Evolutionary conservation across 805 yeast genomes (phyloP).

Genomic region (Blastobotrys parvus): DNA sequence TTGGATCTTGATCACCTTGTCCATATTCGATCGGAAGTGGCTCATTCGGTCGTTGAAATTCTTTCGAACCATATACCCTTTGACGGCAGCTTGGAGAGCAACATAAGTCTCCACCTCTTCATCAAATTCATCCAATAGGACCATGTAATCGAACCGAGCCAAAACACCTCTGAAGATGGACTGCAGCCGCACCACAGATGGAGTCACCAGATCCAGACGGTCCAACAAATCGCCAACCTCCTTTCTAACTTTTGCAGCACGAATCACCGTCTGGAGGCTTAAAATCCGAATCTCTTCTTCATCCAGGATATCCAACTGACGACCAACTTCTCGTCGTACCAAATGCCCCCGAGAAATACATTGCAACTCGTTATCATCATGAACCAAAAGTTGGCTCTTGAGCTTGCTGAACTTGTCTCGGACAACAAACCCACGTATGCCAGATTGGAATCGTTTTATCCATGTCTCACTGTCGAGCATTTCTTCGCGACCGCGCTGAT

Average conservation of each 20-base stretch:
- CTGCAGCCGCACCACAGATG: constrained; percentile 28
- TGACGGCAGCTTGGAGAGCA: constrained; percentile 26
- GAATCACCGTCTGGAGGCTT: constrained; percentile 45
- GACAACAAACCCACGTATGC: constrained; percentile 39
- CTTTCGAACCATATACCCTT: constrained; percentile 28
- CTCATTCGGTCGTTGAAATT: constrained; percentile 23
- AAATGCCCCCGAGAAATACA: constrained; percentile 42
- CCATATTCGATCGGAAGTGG: constrained; percentile 48
- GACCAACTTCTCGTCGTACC: constrained; percentile 32
- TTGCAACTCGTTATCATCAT: constrained; percentile 41
- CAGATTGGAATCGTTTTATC: constrained; percentile 14
- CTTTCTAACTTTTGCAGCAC: constrained; percentile 36
- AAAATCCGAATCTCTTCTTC: constrained; percentile 21
- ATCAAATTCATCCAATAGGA: constrained; percentile 28
- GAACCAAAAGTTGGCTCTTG: constrained; percentile 32
- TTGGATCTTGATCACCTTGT: constrained; percentile 65
- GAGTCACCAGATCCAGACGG: constrained; percentile 14
- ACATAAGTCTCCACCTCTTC: constrained; percentile 24
- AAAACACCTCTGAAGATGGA: constrained; percentile 30
- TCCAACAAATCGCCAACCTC: constrained; percentile 11
- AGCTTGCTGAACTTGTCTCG: constrained; percentile 12
- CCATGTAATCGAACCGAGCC: constrained; percentile 26
- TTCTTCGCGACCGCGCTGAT: constrained; percentile 5
- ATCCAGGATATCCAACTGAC: constrained; percentile 11
- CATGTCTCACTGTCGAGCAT: constrained; percentile 11